These are phyloP conservation scores for Xylaria sp. DNA, from an alignment of 2,329 filamentous ascomycete genomes.

Conservation along the genomic window DNA sequence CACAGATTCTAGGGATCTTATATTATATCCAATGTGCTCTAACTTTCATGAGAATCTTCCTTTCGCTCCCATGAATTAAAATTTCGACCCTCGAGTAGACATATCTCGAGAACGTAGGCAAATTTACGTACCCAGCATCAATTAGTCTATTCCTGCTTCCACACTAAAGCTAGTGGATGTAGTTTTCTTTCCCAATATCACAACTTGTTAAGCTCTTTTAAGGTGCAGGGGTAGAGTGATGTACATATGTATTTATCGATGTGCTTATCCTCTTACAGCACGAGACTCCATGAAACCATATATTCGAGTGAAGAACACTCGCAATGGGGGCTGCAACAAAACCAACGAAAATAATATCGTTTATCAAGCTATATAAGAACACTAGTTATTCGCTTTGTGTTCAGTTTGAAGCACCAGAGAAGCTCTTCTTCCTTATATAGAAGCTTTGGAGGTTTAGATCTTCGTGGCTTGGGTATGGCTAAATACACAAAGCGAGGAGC, in stretches of 20 bases:
- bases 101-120: too few species aligned
- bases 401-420: not conserved
- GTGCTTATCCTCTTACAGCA: too few species aligned
- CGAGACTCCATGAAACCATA: not conserved
- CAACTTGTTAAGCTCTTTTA: too few species aligned
- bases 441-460: not conserved
- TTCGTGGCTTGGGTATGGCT: not conserved
- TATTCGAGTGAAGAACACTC: not conserved
- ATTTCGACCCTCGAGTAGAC: too few species aligned
- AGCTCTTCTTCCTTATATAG: not conserved
- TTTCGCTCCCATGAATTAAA: not conserved
- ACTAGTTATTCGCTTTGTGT: not conserved
- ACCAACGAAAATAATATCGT: not conserved
- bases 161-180: too few species aligned
- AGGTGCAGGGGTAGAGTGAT: too few species aligned
- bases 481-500: not conserved
- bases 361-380: not conserved
- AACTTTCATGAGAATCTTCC: not conserved
- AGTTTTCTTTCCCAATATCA: too few species aligned
- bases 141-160: too few species aligned
- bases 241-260: too few species aligned
- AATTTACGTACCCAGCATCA: too few species aligned
- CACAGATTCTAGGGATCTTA: not conserved
- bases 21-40: not conserved
- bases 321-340: not conserved